Conservation (phyloP, 345 rosid species). For the Brassica napus region DNA sequence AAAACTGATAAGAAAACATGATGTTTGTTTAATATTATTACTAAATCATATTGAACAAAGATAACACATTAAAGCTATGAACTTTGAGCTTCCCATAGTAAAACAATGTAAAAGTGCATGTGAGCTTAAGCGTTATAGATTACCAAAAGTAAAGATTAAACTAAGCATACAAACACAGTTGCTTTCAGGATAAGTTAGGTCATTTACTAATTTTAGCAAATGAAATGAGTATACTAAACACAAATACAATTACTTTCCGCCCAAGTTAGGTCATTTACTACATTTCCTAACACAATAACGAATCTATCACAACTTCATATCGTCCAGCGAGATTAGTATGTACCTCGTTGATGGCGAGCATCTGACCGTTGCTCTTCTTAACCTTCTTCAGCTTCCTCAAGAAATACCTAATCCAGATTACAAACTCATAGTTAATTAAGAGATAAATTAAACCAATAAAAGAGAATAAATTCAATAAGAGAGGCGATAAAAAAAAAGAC, state of each 20-base stretch:
- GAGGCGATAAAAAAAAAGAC: neutral
- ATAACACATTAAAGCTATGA: no score
- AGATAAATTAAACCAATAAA: neutral
- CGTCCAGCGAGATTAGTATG: neutral
- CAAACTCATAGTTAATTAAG: neutral
- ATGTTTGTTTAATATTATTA: no score
- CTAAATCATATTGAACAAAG: no score
- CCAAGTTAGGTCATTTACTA: neutral
- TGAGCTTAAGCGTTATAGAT: neutral
- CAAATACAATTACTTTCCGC: neutral
- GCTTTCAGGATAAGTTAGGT: neutral
- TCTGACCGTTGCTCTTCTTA: conserved; percentile 61
- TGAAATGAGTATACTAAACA: no score
- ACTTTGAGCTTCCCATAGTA: no score
- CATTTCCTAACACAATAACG: neutral
- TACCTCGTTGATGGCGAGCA: conserved; percentile 62
- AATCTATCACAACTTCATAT: neutral
- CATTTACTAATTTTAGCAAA: neutral
- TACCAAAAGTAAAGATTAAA: neutral
- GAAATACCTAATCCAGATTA: conserved; percentile 45
- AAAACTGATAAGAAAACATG: no score
- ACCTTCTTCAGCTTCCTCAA: conserved; percentile 60
- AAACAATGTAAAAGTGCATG: neutral
- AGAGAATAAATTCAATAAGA: neutral
- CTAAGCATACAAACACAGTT: neutral